phyloP scores from a whole-genome alignment of 1,284 basidiomycete genomes.

The Ustilago esculenta region DNA sequence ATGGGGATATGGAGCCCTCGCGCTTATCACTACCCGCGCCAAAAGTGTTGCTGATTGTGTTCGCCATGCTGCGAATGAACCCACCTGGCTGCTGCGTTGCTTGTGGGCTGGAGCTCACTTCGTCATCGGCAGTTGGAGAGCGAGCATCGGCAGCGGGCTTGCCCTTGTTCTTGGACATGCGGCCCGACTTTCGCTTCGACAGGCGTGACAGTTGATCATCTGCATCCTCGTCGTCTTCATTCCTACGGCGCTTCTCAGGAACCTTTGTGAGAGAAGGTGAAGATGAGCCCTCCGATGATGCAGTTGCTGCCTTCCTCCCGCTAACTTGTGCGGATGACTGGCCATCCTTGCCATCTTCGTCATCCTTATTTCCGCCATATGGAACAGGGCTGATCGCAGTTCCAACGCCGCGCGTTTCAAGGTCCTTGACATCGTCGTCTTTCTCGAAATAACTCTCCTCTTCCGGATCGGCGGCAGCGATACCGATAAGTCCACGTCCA shows the following conservation, averaged over 20 bases:
- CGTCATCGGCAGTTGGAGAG: conserved; percentile 11
- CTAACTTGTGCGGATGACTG: conserved; percentile 10
- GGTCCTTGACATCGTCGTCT: conserved; percentile 74
- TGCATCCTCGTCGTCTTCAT: conserved; percentile 43
- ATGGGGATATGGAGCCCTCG: conserved; percentile 29
- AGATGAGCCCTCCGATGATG: conserved; percentile 65
- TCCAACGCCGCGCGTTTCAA: conserved; percentile 69
- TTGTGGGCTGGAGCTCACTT: conserved; percentile 5
- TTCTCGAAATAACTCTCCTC: conserved; percentile 88
- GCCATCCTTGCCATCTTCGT: conserved; percentile 19
- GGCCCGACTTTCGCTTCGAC: conserved; percentile 44
- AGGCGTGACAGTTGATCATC: conserved; percentile 43
- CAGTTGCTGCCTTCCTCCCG: conserved; percentile 3
- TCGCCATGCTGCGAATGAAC: conserved; percentile 44
- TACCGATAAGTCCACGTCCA: conserved; percentile 64
- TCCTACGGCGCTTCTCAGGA: conserved; percentile 71
- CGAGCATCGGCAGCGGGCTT: conserved; percentile 4
- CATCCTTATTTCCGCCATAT: conserved; percentile 76
- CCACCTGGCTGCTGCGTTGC: conserved; percentile 26
- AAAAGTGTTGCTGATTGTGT: conserved; percentile 42
- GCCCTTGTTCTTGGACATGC: conserved; percentile 28
- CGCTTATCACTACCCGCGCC: conserved; percentile 17
- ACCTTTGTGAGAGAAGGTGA: conserved; percentile 69
- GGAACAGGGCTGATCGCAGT: conserved; percentile 74
- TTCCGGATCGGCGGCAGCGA: conserved; percentile 74